Evolutionary conservation across 208 protist genomes (phyloP), one percentile per base, ranked within the genome.

Genomic region (Vickermania spadyakhi): DNA sequence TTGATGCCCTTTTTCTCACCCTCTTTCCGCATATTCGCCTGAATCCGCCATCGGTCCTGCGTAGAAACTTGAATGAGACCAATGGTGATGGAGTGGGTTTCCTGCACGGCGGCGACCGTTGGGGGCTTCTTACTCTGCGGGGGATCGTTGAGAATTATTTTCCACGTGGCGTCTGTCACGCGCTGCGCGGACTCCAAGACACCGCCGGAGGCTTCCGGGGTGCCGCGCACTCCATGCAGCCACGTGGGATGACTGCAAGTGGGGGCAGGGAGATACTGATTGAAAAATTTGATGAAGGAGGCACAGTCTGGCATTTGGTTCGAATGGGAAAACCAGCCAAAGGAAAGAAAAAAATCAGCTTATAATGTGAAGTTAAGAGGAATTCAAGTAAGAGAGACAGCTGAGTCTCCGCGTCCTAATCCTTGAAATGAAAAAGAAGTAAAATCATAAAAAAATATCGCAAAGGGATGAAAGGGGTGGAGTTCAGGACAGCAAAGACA

Each of bases 21-120:
- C 68, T 94, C 87, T 14, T 81, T 78, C 14, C 84, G 87, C 79
- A 94, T 88, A 42, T 82, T 68, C 22, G 77, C 84, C 63, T 94
- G 87, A 57, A 94, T 86, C 26, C 81, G 73, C 84, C 87, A 94
- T 25, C 82, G 75, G 53, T 94, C 87, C 72, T 88, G 77, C 13
- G 79, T 88, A 1, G 87, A 89, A 30, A 91, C 75, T 50, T 77
- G 74, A 66, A 88, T 84, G 21, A 77, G 73, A 3, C 84, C 87
- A 59, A 91, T 72, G 13, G 74, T 77, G 27, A 94, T 81, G 31
- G 57, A 45, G 18, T 45, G 36, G 7, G 36, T 45, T 45, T 45
- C 36, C 36, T 45, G 36, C 36, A 45, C 36, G 7, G 36, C 11
- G 7, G 36, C 36, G 11, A 45, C 36, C 7, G 36, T 7, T n/a